Evolutionary conservation across 805 yeast genomes (phyloP).

Genomic region (Candida wancherniae): DNA sequence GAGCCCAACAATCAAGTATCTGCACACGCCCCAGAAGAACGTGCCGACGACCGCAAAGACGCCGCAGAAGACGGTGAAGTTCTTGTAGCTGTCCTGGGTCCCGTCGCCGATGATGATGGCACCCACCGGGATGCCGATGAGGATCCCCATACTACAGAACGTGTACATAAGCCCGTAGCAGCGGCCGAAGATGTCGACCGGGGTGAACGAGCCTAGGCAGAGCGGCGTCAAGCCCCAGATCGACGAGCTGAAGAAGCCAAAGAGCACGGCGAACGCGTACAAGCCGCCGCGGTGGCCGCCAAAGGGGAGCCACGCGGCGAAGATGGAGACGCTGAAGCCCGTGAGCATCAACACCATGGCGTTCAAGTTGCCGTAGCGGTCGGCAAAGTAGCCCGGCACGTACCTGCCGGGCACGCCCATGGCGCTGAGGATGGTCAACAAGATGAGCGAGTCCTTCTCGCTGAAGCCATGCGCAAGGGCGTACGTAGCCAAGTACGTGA

Average conservation of each 20-base stretch:
- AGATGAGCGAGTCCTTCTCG: slow-evolving; percentile 38
- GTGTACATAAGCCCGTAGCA: slow-evolving; percentile 64
- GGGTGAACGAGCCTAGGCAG: slow-evolving; percentile 60
- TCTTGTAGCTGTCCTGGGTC: slow-evolving; percentile 29
- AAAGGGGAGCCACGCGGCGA: slow-evolving; percentile 51
- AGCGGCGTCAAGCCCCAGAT: slow-evolving; percentile 62
- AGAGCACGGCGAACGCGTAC: slow-evolving; percentile 47
- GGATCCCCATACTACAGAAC: slow-evolving; percentile 43
- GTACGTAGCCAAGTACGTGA: slow-evolving; percentile 51
- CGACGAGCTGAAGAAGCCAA: slow-evolving; percentile 59
- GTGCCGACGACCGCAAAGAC: slow-evolving; percentile 35
- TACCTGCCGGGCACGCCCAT: slow-evolving; percentile 38
- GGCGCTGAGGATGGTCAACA: slow-evolving; percentile 45
- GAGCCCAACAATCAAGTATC: slow-evolving; percentile 43
- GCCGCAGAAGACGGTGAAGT: slow-evolving; percentile 43
- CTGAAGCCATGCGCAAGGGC: slow-evolving; percentile 45
- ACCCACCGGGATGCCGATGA: slow-evolving; percentile 35
- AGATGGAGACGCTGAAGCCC: slow-evolving; percentile 42
- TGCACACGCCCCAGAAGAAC: slow-evolving; percentile 38
- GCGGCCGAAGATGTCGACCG: slow-evolving; percentile 61
- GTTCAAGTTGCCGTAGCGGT: slow-evolving; percentile 47
- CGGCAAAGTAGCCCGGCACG: slow-evolving; percentile 29
- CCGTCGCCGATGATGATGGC: slow-evolving; percentile 35
- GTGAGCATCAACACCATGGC: slow-evolving; percentile 34
- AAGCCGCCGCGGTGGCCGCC: slow-evolving; percentile 27